Evolutionary conservation across 2,329 filamentous ascomycete genomes (phyloP).

Genomic region (Ambrosiella xylebori): DNA sequence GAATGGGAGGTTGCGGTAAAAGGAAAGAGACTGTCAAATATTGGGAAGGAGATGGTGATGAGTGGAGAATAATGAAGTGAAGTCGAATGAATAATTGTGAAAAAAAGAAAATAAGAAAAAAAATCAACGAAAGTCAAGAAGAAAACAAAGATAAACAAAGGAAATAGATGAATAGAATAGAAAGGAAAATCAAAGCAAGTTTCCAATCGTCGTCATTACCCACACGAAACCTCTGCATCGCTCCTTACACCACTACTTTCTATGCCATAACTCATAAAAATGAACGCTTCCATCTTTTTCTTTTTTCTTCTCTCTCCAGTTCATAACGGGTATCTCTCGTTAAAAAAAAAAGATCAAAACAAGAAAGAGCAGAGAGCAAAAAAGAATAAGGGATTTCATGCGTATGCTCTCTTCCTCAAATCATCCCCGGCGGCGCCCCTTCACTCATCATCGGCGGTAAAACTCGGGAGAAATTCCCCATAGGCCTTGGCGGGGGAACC

Average conservation of each 20-base stretch:
- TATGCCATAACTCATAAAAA: not conserved
- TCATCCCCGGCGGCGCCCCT: constrained; percentile 10
- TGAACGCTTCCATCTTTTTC: not conserved
- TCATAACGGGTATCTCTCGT: not conserved
- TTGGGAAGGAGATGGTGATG: not conserved
- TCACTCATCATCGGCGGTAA: constrained; percentile 7
- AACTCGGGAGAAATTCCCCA: constrained; percentile 2
- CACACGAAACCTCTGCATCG: not conserved
- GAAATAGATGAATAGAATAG: not conserved
- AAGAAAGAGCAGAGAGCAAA: constrained; percentile 7
- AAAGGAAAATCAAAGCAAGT: not conserved
- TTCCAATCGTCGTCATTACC: not conserved
- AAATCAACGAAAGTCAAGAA: not conserved
- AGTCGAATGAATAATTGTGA: not conserved
- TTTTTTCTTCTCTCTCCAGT: not conserved
- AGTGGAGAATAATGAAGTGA: not conserved
- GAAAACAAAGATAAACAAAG: not conserved
- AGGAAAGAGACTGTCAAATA: not conserved
- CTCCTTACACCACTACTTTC: not conserved
- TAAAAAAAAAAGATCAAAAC: constrained; percentile 2
- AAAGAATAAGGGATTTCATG: not conserved
- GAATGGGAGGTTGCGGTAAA: not conserved
- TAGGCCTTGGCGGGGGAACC: constrained; percentile 15
- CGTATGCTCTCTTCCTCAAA: not conserved
- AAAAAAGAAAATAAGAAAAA: not conserved